Evolutionary conservation across 2,329 filamentous ascomycete genomes (phyloP), one percentile per base, ranked within the genome.

Genomic region (Verticillium longisporum): DNA sequence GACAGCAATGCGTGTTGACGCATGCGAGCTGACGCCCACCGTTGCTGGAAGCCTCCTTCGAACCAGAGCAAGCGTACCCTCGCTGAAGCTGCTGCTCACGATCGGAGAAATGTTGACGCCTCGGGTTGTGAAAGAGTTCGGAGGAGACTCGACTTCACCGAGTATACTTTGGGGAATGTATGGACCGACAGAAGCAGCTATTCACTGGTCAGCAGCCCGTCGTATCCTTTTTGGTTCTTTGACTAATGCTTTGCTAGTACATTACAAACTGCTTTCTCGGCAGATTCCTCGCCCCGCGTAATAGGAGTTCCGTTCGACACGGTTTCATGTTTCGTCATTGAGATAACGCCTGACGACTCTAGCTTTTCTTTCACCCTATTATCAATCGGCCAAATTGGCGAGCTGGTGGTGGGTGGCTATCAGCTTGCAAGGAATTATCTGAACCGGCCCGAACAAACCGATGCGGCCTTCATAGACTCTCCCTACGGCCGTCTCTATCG

Each of bases 51-150:
- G 90, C 66, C 76, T 97, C 10, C 75, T 97, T 18, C 83, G 85
- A 26, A 85, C 77, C n/a, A 82, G 91, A 65, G 71, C 79, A 2
- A 84, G 83, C 57, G 91, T 88, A 0, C 92, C 92, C 0, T 75
- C 77, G 0, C 73, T 97, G 41, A 86, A 82, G 59, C 74, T 93
- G 0, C 79, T 97, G 0, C 76, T 97, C 31, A 97, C 92, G 0
- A 97, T 97, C 66, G 93, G 93, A 6, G 93, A 97, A 73, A 97
- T 96, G 92, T 82, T 97, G 38, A 96, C 90, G 3, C 79, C 82
- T 53, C 83, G 85, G 9, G 88, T 97, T 1, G 81, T 97, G 26
- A 77, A 84, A 38, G 91, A 96, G 69, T 97, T 95, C 78, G 92
- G 91, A 6, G 85, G 85, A 2, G 76, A 78, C 10, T 69, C 73